phyloP scores from a whole-genome alignment of 306 rosid species.

The Dryas octopetala region DNA sequence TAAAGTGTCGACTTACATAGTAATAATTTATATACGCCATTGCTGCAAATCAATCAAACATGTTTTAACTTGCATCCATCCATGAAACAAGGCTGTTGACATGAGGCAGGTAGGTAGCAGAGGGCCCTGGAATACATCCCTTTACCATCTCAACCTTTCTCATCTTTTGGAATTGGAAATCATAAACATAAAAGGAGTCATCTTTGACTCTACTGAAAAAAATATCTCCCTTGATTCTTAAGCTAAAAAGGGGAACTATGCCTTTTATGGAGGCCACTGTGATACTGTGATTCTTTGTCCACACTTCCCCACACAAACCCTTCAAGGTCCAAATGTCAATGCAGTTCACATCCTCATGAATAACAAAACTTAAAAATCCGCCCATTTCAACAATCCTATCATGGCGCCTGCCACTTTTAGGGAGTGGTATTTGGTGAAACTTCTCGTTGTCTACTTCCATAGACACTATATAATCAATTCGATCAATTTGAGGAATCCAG shows the following conservation, averaged over 20 bases:
- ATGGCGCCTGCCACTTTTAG: conserved; percentile 22
- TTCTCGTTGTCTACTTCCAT: conserved; percentile 40
- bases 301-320: conserved; percentile 34
- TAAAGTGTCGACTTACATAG: too few species aligned
- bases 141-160: conserved; percentile 20
- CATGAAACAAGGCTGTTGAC: conserved; percentile 53
- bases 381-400: conserved; percentile 44
- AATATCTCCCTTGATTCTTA: conserved; percentile 43
- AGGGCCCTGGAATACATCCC: neutral
- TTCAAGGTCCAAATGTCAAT: conserved; percentile 53
- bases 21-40: neutral
- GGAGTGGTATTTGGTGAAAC: conserved; percentile 41
- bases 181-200: conserved; percentile 37
- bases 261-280: conserved; percentile 30
- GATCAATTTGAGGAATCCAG: conserved; percentile 44
- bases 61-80: conserved; percentile 11
- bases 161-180: conserved; percentile 36
- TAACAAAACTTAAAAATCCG: conserved; percentile 34
- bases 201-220: conserved; percentile 38
- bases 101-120: conserved; percentile 32
- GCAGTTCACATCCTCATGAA: conserved; percentile 28
- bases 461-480: conserved; percentile 34
- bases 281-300: conserved; percentile 49
- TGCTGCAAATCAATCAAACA: neutral
- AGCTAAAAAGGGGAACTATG: conserved; percentile 44